phyloP scores from a whole-genome alignment of 805 yeast species.

The Kluyveromyces aestuarii region DNA sequence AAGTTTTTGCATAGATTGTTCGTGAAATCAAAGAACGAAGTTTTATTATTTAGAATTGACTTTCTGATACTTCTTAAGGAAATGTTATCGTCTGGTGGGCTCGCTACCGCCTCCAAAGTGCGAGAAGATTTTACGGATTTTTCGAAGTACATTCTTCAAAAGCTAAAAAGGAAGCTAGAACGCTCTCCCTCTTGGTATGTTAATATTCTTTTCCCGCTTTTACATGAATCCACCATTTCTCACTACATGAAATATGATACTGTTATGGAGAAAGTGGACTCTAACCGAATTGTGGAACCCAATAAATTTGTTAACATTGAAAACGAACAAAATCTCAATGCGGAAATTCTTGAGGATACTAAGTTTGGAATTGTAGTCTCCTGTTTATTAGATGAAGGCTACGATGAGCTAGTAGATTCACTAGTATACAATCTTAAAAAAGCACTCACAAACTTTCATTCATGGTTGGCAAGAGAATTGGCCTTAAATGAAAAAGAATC shows the following conservation, averaged over 20 bases:
- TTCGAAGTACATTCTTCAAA: slow-evolving; percentile 54
- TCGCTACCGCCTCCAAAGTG: slow-evolving; percentile 36
- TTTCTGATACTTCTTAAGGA: slow-evolving; percentile 52
- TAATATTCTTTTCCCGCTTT: slow-evolving; percentile 60
- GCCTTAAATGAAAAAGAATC: background rate
- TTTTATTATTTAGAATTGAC: slow-evolving; percentile 59
- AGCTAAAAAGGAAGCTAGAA: slow-evolving; percentile 38
- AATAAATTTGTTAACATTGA: slow-evolving; percentile 18
- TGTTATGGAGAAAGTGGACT: slow-evolving; percentile 24
- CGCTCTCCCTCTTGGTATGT: slow-evolving; percentile 46
- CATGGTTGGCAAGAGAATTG: slow-evolving; percentile 8
- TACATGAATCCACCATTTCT: slow-evolving; percentile 36
- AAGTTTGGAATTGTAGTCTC: slow-evolving; percentile 27
- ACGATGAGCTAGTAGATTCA: slow-evolving; percentile 13
- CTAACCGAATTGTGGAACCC: slow-evolving; percentile 12
- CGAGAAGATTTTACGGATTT: slow-evolving; percentile 59
- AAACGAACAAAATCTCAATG: slow-evolving; percentile 17
- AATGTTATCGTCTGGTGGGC: slow-evolving; percentile 42
- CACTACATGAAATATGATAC: slow-evolving; percentile 35
- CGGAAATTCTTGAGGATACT: slow-evolving; percentile 14
- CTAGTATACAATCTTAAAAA: slow-evolving; percentile 14
- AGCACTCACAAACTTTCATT: slow-evolving; percentile 10
- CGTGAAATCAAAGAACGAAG: slow-evolving; percentile 50
- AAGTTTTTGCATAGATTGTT: slow-evolving; percentile 65
- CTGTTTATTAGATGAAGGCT: slow-evolving; percentile 25